Base-by-base conservation (phyloP, 208 protist species). In the Phytomonas sp. region DNA sequence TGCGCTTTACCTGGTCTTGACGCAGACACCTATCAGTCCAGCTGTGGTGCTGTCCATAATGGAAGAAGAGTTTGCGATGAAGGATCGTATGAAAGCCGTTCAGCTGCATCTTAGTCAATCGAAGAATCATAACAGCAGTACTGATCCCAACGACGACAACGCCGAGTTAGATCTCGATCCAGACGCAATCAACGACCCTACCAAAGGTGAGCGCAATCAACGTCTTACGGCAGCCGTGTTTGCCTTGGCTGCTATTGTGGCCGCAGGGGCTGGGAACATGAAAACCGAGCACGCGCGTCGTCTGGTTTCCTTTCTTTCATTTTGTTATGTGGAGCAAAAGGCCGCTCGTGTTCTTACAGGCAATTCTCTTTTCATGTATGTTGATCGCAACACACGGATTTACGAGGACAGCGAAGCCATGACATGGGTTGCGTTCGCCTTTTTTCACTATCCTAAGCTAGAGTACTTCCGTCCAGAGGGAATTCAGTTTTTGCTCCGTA, bases 391-490 rank as follows among this genome's bases (percentile, higher is more conserved):
- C 69, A 68, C 78, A 12, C 45, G 34, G 6, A 59, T 89, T 29
- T 79, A 90, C 72, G 45, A 30, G 29, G 66, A 70, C 33, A 77
- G 84, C 64, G 79, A 83, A 23, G 75, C 85, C 12, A 42, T 91
- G 66, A 71, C 86, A 74, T 95, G 91, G 88, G 49, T 84, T 37
- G 82, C 77, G 11, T 89, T 88, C 69, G 87, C 91, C 73, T 95
- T 95, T 73, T 95, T 95, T 59, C 82, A 83, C 72, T 92, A 89
- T 74, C 91, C 91, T 37, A 92, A 89, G 72, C 65, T 95, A 68
- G 88, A 93, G 75, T 95, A 95, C 81, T 92, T 84, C 76, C 84
- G 91, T 19, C 91, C 91, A 2, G 88, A 95, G 80, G 87, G 83
- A 23, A 74, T 95, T 29, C 91, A 95, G 72, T 71, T 92, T 30